Evolutionary conservation across 192 early-diverging fungal species (phyloP), one percentile per base, ranked within the genome.

Genomic region (Linnemannia elongata): DNA sequence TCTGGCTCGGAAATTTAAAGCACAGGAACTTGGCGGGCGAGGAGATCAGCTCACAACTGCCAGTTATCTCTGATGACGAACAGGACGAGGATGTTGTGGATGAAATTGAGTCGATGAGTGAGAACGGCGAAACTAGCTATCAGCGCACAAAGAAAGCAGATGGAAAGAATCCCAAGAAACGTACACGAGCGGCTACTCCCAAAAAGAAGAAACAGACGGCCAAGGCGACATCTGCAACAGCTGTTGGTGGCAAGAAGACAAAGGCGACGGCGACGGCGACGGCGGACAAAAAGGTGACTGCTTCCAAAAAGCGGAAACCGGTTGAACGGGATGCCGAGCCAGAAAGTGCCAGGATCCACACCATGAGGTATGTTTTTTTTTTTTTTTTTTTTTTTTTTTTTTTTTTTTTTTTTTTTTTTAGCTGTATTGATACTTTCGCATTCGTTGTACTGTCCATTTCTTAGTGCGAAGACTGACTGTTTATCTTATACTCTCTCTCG

Each of bases 11-110:
- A 47, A 92, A 92, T 74, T 88, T 97, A 17, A 97, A 95, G 75
- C 95, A 94, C 79, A 90, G 96, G 20, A 94, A 96, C 82, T 79
- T 97, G 63, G 88, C 88, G 2, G 95, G 95, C 49, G 89, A 90
- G 24, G 89, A 93, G 74, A 91, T 97, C n/a, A 90, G 93, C 38
- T 94, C 96, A 6, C 76, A 90, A 69, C 68, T 88, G 0, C 84
- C 82, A 15, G 52, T 49, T 2, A 44, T 71, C 3, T 80, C 78
- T 22, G 85, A 82, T 0, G 82, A 89, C 15, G 49, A 52, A 52
- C 49, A 52, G 2, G 82, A 33, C 13, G 89, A 89, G 36, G 55
- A 49, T 52, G 10, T 18, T 2, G 10, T 18, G 33, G 80, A 73
- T 3, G 80, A 76, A 15, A 72, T 47, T 2, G 85, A 47, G n/a